Evolutionary conservation across 2,329 filamentous ascomycete species (phyloP), one percentile per base, ranked within the genome.

Genomic region (Claviceps paspali): DNA sequence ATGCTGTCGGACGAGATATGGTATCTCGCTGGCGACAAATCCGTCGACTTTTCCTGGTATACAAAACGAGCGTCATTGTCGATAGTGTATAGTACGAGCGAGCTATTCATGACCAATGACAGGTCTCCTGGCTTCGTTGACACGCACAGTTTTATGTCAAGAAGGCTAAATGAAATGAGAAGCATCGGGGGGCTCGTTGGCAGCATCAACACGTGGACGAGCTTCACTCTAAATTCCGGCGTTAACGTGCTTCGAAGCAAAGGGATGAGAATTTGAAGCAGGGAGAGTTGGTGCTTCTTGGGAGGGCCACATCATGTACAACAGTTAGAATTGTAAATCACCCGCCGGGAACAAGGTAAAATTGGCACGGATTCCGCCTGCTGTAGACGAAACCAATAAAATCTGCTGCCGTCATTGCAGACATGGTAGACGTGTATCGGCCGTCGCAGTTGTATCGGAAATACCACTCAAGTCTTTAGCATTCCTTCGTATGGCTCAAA

Each of bases 41-140:
- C 78, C 17, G 82, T 95, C 42, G 87, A 96, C 57, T 72, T 75
- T 4, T 79, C 76, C 4, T 98, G 91, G 91, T 98, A 98, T 51
- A 64, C 69, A 39, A 75, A 75, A 52, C 68, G 72, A 34, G 70
- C 63, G 3, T 66, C 65, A 15, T 56, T 76, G 8, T 70, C 70
- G 24, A 59, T 68, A 47, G 64, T 72, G 29, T 76, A 76, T 48
- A 84, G 84, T 36, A 75, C 78, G 24, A 72, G 79, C 39, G 91
- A 98, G 60, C 65, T 95, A 5, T 93, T 87, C 61, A 95, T 96
- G 86, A 95, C 86, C 17, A 86, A 81, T 41, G 91, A 96, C 58
- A 68, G 65, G 42, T 86, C 79, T 4, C 62, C 69, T 0, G 74
- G 73, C n/a, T 91, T 82, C 49, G 55, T 52, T 8, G 82, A 87